Evolutionary conservation across 805 yeast genomes (phyloP), one percentile per base, ranked within the genome.

Genomic region (Myxozyma neotropica): DNA sequence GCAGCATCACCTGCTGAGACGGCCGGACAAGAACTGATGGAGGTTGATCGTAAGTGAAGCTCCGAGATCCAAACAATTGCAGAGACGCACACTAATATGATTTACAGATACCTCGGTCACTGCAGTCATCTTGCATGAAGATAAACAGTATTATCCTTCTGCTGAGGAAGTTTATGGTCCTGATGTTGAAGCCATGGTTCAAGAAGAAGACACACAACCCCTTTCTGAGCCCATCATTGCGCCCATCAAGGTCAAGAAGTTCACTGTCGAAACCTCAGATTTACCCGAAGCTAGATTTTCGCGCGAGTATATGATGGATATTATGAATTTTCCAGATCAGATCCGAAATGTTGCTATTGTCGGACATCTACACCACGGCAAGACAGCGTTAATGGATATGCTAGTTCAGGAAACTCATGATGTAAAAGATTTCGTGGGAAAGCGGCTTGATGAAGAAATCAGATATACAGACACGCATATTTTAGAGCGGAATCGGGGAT

Each of bases 301-400:
- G 6, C 79, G 88, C 54, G 81, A 83, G 3, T 93, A 85, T 66
- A 77, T 89, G 78, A 67, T 77, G 21, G 75, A 79, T 3, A 66
- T 82, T 49, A 69, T 83, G 66, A 61, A 67, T 8, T 66, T 82
- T 0, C 90, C 96, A 0, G 83, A 83, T 13, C 83, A 86, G 65
- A 78, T 86, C 7, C 79, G 96, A 49, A 92, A 88, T 71, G 75
- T 92, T 17, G 87, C 92, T 0, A 66, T 94, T 1, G 83, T 85
- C n/a, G 99, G 99, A 0, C 82, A 84, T 44, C 70, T 88, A 1
- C 88, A 89, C 67, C 84, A 89, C 4, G 99, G 99, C 1, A 94
- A 94, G 73, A 88, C 98, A 0, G 78, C 89, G 0, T 73, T 92
- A 0, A 65, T 89, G 2, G 97, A 93, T 69, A 71, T 81, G 72